These are phyloP conservation scores for Pseudonitzschia multistriata DNA, from an alignment of 108 stramenopile species.

Conservation along the genomic window DNA sequence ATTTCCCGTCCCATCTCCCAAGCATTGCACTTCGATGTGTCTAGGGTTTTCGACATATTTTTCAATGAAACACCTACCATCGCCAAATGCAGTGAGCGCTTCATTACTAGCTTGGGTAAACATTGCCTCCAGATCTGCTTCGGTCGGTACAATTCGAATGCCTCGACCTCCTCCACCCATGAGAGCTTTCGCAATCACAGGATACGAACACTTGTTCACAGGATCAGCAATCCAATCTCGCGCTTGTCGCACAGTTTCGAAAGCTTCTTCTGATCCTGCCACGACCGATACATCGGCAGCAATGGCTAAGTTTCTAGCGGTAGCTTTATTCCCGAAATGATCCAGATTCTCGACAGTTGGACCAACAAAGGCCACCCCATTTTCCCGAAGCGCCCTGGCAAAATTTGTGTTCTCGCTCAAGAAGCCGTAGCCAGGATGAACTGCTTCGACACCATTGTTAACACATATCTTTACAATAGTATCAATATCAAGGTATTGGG, in stretches of 20 bases:
- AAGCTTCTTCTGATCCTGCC: conserved; percentile 86
- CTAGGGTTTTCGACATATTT: conserved; percentile 89
- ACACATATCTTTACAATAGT: conserved; percentile 82
- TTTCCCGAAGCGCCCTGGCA: conserved; percentile 61
- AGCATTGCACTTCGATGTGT: conserved; percentile 95
- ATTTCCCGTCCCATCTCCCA: conserved; percentile 92
- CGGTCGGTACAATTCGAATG: conserved; percentile 88
- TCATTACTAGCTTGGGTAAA: conserved; percentile 79
- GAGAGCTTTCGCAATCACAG: conserved; percentile 95
- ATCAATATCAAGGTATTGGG: conserved; percentile 88
- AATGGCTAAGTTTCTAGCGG: conserved; percentile 87
- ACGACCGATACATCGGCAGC: conserved; percentile 86
- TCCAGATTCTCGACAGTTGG: conserved; percentile 86
- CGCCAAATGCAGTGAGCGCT: conserved; percentile 90
- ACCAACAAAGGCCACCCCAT: conserved; percentile 91
- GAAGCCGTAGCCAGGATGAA: conserved; percentile 94
- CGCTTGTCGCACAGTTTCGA: conserved; percentile 78
- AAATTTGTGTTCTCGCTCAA: conserved; percentile 81
- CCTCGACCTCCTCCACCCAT: conserved; percentile 97
- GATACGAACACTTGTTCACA: conserved; percentile 74
- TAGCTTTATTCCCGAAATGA: conserved; percentile 90
- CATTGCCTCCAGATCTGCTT: conserved; percentile 61
- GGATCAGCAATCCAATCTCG: conserved; percentile 72
- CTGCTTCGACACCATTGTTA: conserved; percentile 79
- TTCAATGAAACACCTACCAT: conserved; percentile 92